These are phyloP conservation scores for Talaromyces atroroseus DNA, from an alignment of 2,329 filamentous ascomycete species.

Conservation along the genomic window DNA sequence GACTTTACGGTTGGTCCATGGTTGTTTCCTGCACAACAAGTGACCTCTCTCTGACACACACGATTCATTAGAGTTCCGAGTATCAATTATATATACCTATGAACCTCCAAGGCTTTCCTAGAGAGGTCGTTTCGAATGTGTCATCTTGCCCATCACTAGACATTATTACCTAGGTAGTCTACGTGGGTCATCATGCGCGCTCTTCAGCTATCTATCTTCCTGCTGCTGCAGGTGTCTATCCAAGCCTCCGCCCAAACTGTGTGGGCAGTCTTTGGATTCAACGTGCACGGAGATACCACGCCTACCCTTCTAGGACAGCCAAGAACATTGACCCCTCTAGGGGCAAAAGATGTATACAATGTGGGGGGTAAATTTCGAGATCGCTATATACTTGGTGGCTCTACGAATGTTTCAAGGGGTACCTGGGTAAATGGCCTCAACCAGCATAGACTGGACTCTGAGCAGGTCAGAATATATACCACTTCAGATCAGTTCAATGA, in stretches of 20 bases:
- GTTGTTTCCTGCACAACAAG: not conserved
- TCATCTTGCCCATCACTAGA: not conserved
- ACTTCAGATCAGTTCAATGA: slow-evolving; percentile 44
- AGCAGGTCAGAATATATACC: slow-evolving; percentile 46
- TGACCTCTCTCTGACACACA: slow-evolving; percentile 13
- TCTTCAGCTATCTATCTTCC: not conserved
- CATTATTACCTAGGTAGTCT: not conserved
- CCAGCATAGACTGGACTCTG: slow-evolving; percentile 38
- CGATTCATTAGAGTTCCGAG: not conserved
- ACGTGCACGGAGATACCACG: slow-evolving; percentile 51
- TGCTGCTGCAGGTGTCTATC: slow-evolving; percentile 10
- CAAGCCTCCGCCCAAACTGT: slow-evolving; percentile 28
- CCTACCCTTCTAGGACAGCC: slow-evolving; percentile 37
- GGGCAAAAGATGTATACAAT: slow-evolving; percentile 49
- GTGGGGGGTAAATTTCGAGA: slow-evolving; percentile 49
- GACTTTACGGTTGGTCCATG: not conserved
- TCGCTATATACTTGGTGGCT: slow-evolving; percentile 44
- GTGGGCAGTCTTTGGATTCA: slow-evolving; percentile 50
- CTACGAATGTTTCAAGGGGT: slow-evolving; percentile 15
- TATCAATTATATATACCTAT: not conserved
- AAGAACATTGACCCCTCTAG: slow-evolving; percentile 46
- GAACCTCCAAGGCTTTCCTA: not conserved
- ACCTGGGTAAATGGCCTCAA: slow-evolving; percentile 43
- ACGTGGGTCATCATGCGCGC: slow-evolving; percentile 2
- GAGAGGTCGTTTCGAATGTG: not conserved